A percentile compares a stretch with the other conserved stretches of the same genome.
phyloP scores from a whole-genome alignment of 164 flowering plant genomes.

The Tinospora cordifolia region DNA sequence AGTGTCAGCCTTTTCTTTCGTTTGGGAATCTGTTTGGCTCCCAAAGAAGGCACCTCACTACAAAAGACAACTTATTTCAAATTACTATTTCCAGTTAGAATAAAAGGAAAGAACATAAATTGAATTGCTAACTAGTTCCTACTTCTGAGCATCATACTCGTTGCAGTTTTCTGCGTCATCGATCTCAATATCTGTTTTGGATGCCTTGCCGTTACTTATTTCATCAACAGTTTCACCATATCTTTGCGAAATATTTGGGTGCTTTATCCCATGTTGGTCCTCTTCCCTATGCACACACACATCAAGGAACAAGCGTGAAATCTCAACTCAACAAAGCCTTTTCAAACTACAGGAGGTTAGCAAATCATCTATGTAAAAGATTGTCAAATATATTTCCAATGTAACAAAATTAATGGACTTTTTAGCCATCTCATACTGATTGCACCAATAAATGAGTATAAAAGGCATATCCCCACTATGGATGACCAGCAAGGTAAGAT shows the following conservation, averaged over 20 bases:
- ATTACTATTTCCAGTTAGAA: conserved; percentile 1
- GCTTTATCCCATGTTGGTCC: conserved; percentile 10
- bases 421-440: not conserved
- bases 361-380: not conserved
- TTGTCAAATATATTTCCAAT: not conserved
- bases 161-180: conserved; percentile 17
- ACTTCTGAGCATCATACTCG: conserved; percentile 17
- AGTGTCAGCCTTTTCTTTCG: conserved; percentile 48
- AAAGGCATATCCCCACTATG: not conserved
- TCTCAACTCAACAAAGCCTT: too few relatives aligned
- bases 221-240: conserved; percentile 6
- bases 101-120: not conserved
- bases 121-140: not conserved
- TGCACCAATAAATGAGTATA: not conserved
- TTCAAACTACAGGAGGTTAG: too few relatives aligned
- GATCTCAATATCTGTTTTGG: conserved; percentile 17
- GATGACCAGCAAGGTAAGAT: not conserved
- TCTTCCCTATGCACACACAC: conserved; percentile 24
- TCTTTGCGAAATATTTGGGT: conserved; percentile 3
- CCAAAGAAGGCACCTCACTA: conserved; percentile 29
- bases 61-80: conserved; percentile 20
- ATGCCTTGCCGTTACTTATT: conserved; percentile 14
- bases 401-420: not conserved
- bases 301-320: too few relatives aligned
- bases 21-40: conserved; percentile 26